Conservation (phyloP, 2,329 filamentous ascomycete species). For the Epichloe scottii region DNA sequence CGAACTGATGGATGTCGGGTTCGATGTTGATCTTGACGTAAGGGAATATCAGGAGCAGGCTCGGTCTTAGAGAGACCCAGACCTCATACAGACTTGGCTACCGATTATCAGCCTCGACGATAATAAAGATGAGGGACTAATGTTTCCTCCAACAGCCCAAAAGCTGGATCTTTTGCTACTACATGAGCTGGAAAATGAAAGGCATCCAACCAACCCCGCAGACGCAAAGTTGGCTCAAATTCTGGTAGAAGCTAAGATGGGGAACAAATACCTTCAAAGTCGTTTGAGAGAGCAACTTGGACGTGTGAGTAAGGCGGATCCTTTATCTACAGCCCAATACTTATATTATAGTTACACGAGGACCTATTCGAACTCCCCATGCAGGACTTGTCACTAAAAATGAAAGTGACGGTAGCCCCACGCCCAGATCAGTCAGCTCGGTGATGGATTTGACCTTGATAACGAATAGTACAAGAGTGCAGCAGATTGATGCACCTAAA, state of each 20-base stretch:
- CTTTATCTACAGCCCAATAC: not conserved
- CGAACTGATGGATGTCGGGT: not conserved
- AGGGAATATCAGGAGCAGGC: conserved; percentile 1
- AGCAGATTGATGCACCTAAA: not conserved
- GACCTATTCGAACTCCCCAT: not conserved
- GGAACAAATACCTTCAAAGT: not conserved
- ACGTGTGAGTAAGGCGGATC: not conserved
- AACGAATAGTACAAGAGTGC: not conserved
- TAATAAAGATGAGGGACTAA: conserved; percentile 4
- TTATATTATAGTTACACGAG: conserved; percentile 2
- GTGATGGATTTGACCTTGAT: not conserved
- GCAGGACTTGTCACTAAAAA: not conserved
- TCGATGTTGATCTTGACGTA: conserved; percentile 1
- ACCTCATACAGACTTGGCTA: conserved; percentile 4
- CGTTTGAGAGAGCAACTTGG: not conserved
- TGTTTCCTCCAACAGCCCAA: conserved; percentile 1
- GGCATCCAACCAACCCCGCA: not conserved
- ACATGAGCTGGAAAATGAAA: conserved; percentile 5
- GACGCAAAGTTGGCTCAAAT: conserved; percentile 3
- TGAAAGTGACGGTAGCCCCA: not conserved
- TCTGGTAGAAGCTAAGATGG: not conserved
- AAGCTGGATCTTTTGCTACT: conserved; percentile 2
- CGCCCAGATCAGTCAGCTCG: not conserved
- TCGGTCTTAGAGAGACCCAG: conserved; percentile 2
- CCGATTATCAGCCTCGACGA: conserved; percentile 4